phyloP scores from a whole-genome alignment of 257 asterid species.

The Asclepias syriaca region DNA sequence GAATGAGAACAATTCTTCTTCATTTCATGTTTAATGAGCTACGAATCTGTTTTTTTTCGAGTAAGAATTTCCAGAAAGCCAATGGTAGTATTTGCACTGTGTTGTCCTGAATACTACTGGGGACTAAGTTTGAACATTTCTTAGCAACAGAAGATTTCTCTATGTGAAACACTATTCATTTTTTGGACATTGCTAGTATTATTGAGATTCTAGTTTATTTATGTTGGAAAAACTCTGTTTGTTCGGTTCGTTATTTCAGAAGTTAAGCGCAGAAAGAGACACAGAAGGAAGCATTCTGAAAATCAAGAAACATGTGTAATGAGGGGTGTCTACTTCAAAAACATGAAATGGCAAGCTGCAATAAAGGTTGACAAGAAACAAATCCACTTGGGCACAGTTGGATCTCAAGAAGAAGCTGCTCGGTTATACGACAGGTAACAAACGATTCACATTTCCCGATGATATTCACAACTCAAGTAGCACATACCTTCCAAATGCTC shows the following conservation, averaged over 20 bases:
- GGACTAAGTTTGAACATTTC: background rate
- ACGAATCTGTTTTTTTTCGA: background rate
- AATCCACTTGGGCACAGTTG: slow-evolving; percentile 90
- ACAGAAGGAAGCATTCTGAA: slow-evolving; percentile 77
- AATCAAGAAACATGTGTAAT: slow-evolving; percentile 69
- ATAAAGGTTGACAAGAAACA: slow-evolving; percentile 95
- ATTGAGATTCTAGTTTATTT: background rate
- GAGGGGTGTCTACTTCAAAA: slow-evolving; percentile 95
- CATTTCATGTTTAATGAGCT: background rate
- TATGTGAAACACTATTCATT: background rate
- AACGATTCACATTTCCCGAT: background rate
- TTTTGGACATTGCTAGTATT: background rate
- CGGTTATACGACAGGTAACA: slow-evolving; percentile 77
- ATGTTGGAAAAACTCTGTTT: background rate
- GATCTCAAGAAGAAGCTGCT: slow-evolving; percentile 96
- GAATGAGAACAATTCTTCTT: background rate
- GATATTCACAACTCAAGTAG: no score
- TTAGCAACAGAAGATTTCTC: background rate
- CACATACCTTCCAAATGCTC: background rate
- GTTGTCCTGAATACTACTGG: background rate
- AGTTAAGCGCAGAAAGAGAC: slow-evolving; percentile 78
- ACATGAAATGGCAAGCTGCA: slow-evolving; percentile 99
- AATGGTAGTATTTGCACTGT: background rate
- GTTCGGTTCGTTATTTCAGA: slow-evolving; percentile 38
- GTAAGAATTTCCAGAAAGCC: background rate